Conservation (phyloP, 495 filamentous ascomycete species). For the Daldinia vernicosa region DNA sequence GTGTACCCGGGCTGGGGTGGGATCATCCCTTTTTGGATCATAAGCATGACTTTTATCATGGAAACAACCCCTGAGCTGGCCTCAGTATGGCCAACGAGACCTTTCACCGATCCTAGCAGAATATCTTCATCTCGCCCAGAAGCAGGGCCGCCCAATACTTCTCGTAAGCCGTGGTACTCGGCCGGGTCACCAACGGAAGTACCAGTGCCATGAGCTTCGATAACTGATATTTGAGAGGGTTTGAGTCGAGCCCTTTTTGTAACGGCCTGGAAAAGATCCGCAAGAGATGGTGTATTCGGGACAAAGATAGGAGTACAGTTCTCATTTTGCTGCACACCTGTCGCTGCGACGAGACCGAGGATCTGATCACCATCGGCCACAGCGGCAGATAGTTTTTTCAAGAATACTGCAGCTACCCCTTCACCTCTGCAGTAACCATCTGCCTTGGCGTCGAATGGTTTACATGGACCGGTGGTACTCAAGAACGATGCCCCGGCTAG, state of each 20-base stretch:
- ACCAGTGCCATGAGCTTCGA: slow-evolving; percentile 57
- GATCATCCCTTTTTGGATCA: slow-evolving; percentile 57
- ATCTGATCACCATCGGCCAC: slow-evolving; percentile 59
- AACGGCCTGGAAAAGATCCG: slow-evolving; percentile 41
- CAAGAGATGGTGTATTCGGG: slow-evolving; percentile 47
- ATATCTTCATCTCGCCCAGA: slow-evolving; percentile 49
- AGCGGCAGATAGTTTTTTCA: slow-evolving; percentile 63
- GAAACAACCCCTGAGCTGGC: slow-evolving; percentile 55
- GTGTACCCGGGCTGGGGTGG: slow-evolving; percentile 55
- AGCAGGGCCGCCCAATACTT: slow-evolving; percentile 46
- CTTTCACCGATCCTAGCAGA: slow-evolving; percentile 56
- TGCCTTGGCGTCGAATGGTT: slow-evolving; percentile 55
- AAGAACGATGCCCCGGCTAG: slow-evolving; percentile 53
- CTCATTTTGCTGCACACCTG: slow-evolving; percentile 57
- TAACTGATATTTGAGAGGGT: slow-evolving; percentile 35
- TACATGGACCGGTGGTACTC: slow-evolving; percentile 46
- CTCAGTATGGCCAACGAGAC: slow-evolving; percentile 61
- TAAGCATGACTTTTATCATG: slow-evolving; percentile 58
- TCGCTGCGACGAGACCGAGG: slow-evolving; percentile 61
- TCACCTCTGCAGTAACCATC: slow-evolving; percentile 71
- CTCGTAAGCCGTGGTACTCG: slow-evolving; percentile 44
- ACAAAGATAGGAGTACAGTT: slow-evolving; percentile 51
- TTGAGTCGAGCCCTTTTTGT: slow-evolving; percentile 33
- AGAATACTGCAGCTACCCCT: slow-evolving; percentile 56
- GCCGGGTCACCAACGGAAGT: slow-evolving; percentile 55